Conservation (phyloP, 768 basidiomycete species). For the Hortiboletus flavorubellus region DNA sequence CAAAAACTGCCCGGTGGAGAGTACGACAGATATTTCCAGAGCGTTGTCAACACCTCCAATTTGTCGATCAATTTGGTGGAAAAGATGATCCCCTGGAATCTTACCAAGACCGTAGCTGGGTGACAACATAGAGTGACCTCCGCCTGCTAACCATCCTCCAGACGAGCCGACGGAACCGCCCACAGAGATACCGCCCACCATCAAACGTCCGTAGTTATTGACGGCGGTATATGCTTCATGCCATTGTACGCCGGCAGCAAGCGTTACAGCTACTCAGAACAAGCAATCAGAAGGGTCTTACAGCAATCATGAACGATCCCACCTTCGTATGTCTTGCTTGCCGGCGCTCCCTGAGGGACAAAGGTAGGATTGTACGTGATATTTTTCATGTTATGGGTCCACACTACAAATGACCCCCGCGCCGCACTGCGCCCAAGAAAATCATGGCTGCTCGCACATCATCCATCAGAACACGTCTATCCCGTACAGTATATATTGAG, state of each 20-base stretch:
- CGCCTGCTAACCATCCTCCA: conserved; percentile 38
- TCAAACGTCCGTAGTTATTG: conserved; percentile 33
- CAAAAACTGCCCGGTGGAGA: conserved; percentile 33
- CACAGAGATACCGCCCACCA: conserved; percentile 45
- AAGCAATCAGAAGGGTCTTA: conserved; percentile 1
- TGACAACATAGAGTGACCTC: conserved; percentile 36
- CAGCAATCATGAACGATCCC: neutral
- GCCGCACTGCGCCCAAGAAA: conserved; percentile 41
- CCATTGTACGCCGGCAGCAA: conserved; percentile 33
- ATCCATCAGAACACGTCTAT: neutral
- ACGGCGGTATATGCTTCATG: conserved; percentile 41
- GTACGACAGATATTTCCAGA: conserved; percentile 44
- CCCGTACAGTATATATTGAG: neutral
- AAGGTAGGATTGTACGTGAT: conserved; percentile 18
- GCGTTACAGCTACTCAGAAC: conserved; percentile 23
- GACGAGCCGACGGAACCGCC: conserved; percentile 45
- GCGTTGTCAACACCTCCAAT: conserved; percentile 45
- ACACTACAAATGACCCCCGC: conserved; percentile 37
- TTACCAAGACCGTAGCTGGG: conserved; percentile 43
- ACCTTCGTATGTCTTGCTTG: conserved; percentile 23
- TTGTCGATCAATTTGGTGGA: neutral
- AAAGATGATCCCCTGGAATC: neutral
- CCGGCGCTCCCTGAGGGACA: conserved; percentile 31
- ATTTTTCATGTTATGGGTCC: conserved; percentile 42
- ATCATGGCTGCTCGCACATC: conserved; percentile 30